These are phyloP conservation scores for Candolleomyces eurysporus DNA, from an alignment of 768 basidiomycete species.

Conservation along the genomic window DNA sequence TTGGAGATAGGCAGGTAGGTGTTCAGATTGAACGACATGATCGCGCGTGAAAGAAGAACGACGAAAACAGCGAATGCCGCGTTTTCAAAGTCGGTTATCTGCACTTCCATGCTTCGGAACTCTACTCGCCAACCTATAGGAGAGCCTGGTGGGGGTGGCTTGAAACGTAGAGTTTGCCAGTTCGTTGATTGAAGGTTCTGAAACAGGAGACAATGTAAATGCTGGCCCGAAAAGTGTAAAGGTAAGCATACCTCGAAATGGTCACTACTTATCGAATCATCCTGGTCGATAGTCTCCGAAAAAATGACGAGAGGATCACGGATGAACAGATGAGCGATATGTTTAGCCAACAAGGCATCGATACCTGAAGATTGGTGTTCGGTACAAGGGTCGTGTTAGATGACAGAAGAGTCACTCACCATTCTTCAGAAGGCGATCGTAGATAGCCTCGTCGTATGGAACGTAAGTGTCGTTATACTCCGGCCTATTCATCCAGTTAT, in stretches of 20 bases:
- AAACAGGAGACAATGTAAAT: not conserved
- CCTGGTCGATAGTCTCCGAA: slow-evolving; percentile 90
- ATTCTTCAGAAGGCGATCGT: slow-evolving; percentile 67
- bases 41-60: slow-evolving; percentile 91
- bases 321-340: slow-evolving; percentile 94
- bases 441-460: slow-evolving; percentile 76
- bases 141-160: slow-evolving; percentile 93
- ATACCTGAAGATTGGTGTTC: slow-evolving; percentile 51
- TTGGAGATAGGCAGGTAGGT: slow-evolving; percentile 98
- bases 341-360: slow-evolving; percentile 83
- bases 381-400: not conserved
- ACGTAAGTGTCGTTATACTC: slow-evolving; percentile 91
- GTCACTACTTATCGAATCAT: slow-evolving; percentile 83
- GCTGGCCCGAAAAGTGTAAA: not conserved
- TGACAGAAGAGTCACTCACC: slow-evolving; percentile 46
- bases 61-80: slow-evolving; percentile 95
- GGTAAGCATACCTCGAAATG: slow-evolving; percentile 80
- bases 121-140: slow-evolving; percentile 97
- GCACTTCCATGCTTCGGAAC: slow-evolving; percentile 98
- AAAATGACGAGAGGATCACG: slow-evolving; percentile 96
- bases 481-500: slow-evolving; percentile 81
- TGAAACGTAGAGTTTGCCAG: slow-evolving; percentile 99
- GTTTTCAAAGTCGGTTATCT: slow-evolving; percentile 98
- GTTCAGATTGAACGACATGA: slow-evolving; percentile 87
- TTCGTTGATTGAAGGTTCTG: slow-evolving; percentile 99